Conservation (phyloP, 495 filamentous ascomycete genomes). For the Penicillium roqueforti region DNA sequence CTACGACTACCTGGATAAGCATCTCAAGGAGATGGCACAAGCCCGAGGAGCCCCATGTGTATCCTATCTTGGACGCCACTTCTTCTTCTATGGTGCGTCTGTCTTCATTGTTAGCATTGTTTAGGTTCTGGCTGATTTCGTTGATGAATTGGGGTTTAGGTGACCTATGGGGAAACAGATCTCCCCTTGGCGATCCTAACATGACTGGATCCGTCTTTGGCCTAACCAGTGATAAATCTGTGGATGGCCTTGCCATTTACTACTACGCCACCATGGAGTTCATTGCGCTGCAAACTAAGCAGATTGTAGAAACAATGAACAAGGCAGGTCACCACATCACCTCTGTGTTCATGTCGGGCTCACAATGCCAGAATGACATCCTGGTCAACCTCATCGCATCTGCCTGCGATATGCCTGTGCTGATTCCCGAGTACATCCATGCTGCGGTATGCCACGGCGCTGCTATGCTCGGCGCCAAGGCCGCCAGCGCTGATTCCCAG, state of each 20-base stretch:
- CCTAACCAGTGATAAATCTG: constrained; percentile 74
- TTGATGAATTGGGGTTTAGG: too few species aligned
- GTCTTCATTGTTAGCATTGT: too few species aligned
- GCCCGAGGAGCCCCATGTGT: constrained; percentile 66
- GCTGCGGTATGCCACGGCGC: constrained; percentile 96
- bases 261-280: constrained; percentile 97
- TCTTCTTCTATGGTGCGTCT: constrained; percentile 99
- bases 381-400: constrained; percentile 88
- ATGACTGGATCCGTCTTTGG: constrained; percentile 90
- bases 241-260: constrained; percentile 80
- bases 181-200: constrained; percentile 82
- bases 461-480: constrained; percentile 95
- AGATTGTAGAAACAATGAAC: constrained; percentile 95
- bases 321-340: constrained; percentile 72
- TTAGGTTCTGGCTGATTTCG: too few species aligned
- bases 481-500: constrained; percentile 69
- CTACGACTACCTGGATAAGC: constrained; percentile 90
- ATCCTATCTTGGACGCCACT: constrained; percentile 80
- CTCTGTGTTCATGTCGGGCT: constrained; percentile 97
- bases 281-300: constrained; percentile 90
- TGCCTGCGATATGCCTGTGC: constrained; percentile 82
- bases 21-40: constrained; percentile 69
- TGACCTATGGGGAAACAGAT: constrained; percentile 96
- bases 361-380: constrained; percentile 92
- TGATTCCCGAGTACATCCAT: constrained; percentile 87